These are phyloP conservation scores for Alliaria petiolata DNA, from an alignment of 345 rosid genomes.

Conservation along the genomic window DNA sequence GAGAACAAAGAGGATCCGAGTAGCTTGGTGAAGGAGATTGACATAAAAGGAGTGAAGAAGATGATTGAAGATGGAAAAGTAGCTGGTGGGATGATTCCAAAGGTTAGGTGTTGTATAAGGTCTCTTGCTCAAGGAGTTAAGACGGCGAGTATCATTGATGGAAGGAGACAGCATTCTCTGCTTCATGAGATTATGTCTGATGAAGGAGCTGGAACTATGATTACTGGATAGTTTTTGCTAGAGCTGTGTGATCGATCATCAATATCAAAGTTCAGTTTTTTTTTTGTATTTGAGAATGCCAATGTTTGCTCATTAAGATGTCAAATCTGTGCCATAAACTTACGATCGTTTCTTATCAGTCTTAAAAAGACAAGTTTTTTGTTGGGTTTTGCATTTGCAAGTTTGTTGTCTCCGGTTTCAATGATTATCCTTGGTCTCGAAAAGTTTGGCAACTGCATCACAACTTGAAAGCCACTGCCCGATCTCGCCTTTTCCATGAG, in stretches of 20 bases:
- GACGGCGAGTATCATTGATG: conserved; percentile 92
- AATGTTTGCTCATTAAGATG: background rate
- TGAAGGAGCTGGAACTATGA: conserved; percentile 97
- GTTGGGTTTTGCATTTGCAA: no score
- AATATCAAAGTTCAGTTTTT: background rate
- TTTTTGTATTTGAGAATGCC: background rate
- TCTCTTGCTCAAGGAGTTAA: conserved; percentile 85
- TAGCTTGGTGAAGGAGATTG: conserved; percentile 81
- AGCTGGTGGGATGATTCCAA: conserved; percentile 93
- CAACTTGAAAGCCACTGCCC: conserved; percentile 95
- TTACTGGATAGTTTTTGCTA: conserved; percentile 45
- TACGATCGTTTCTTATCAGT: background rate
- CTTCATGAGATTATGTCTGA: conserved; percentile 87
- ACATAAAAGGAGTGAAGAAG: conserved; percentile 78
- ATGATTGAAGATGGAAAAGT: conserved; percentile 73
- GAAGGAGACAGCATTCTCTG: conserved; percentile 73
- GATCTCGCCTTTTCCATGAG: conserved; percentile 79
- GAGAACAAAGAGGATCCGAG: conserved; percentile 51
- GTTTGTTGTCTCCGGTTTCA: no score
- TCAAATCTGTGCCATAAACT: background rate
- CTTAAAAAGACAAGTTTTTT: no score
- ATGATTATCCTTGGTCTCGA: background rate
- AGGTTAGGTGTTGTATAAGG: conserved; percentile 80
- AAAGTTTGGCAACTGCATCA: conserved; percentile 41
- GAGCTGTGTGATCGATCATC: background rate